phyloP scores from a whole-genome alignment of 352 stramenopile species.

The Peronospora farinosa region DNA sequence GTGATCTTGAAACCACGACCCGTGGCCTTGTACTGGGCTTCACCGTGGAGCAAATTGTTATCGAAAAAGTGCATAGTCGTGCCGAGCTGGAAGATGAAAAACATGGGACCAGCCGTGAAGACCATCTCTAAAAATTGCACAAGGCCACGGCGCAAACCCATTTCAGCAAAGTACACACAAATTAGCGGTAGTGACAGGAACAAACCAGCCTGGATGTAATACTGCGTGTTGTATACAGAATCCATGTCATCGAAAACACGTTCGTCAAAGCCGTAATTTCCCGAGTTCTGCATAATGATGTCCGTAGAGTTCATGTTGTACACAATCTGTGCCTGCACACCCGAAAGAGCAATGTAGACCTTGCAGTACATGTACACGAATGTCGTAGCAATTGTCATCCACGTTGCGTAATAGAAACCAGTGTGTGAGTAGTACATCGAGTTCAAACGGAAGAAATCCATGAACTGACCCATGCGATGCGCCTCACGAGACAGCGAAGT shows the following conservation, averaged over 20 bases:
- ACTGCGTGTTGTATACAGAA: constrained; percentile 77
- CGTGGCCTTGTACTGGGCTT: constrained; percentile 76
- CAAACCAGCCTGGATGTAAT: constrained; percentile 75
- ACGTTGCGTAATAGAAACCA: constrained; percentile 81
- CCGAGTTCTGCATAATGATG: constrained; percentile 60
- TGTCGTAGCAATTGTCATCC: constrained; percentile 85
- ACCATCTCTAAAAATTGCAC: constrained; percentile 75
- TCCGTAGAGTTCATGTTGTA: constrained; percentile 68
- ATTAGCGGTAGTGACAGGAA: constrained; percentile 78
- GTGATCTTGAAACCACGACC: constrained; percentile 83
- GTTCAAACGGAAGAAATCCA: constrained; percentile 84
- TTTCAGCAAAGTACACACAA: constrained; percentile 75
- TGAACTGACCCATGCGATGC: constrained; percentile 79
- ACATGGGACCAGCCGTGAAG: constrained; percentile 59
- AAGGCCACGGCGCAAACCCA: constrained; percentile 60
- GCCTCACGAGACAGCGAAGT: constrained; percentile 71
- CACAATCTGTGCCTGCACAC: constrained; percentile 64
- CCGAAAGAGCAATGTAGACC: constrained; percentile 69
- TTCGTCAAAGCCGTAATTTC: constrained; percentile 41
- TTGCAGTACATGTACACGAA: constrained; percentile 87
- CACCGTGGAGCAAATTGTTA: constrained; percentile 74
- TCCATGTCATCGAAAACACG: constrained; percentile 59
- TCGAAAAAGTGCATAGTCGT: constrained; percentile 86
- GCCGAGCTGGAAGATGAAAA: constrained; percentile 79
- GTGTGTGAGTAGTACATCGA: constrained; percentile 87